Base-by-base conservation (phyloP, 139 green algal species). In the Auxenochlorella pyrenoidosa region DNA sequence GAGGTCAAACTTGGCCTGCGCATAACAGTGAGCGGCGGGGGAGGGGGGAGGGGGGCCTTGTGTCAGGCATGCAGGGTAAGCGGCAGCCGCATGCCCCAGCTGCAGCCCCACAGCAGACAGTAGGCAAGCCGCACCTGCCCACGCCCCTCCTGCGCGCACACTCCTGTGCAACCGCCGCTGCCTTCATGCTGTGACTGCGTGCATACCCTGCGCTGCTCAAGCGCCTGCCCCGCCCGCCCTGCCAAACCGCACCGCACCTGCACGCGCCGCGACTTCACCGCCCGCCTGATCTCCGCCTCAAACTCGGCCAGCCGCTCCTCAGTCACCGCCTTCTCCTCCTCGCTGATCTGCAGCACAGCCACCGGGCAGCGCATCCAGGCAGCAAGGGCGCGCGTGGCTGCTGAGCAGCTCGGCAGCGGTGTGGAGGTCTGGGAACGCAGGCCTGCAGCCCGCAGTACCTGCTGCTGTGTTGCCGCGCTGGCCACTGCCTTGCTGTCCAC, bases 1-100 rank as follows among this genome's bases (percentile, higher is more conserved):
- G 4, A 70, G 66, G 82, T 86, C 82, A 47, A 79, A 78, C 82
- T 86, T 86, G n/a, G 30, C 16, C 82, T 86, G 66, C 65, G 43
- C 4, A 26, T n/a, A n/a, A n/a, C n/a, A n/a, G n/a, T n/a, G n/a
- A n/a, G 21, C 44, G 19, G 72, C 41, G 63, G 54, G 12, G 34
- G 1, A 59, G 58, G 36, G 70, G 30, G 70, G 15, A 24, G 28
- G 70, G 34, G 30, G 63, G 26, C 5, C 32, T 34, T 73, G 66
- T 1, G 6, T 73, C 10, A 16, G 1, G 30, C 32, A 21, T 8
- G 32, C 12, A 21, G 30, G 16, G 66, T 34, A 19, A 19, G 66
- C 8, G 30, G 66, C 34, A 38, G 66, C 21, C 8, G 12, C 28
- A 71, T n/a, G 63, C 13, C 47, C 47, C 12, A 68, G 59, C 12